Evolutionary conservation across 2,329 filamentous ascomycete species (phyloP), one percentile per base, ranked within the genome.

Genomic region (Fusarium nygamai): DNA sequence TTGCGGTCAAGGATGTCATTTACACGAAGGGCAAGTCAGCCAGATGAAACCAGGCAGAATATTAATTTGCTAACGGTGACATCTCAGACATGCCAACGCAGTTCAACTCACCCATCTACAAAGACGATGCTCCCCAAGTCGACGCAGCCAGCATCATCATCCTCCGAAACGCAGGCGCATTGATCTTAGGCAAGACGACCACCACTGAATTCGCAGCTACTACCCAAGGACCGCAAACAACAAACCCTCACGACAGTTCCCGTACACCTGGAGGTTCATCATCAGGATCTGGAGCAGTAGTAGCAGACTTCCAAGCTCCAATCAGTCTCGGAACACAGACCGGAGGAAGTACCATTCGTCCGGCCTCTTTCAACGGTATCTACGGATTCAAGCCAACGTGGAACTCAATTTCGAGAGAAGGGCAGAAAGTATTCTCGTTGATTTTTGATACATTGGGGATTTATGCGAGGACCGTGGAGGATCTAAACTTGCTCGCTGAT

Each of bases 231-330:
- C 83, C 86, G 0, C 82, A 83, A 43, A 90, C 89, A 0, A 77
- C 81, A 4, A 92, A 92, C 73, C 88, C 90, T 0, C 93, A 93
- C 66, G 91, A 93, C 75, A 79, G 83, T 4, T 86, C 84, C 0
- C 85, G 92, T 2, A 92, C 90, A 0, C 90, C 91, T 0, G 90
- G 91, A 3, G 90, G 91, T n/a, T 92, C 90, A 0, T 92, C 89
- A 0, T 89, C 88, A 0, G 91, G 91, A 0, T 92, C 90, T 1
- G 90, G 85, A 1, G 90, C 90, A 1, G 90, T 89, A 0, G 90
- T 92, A 3, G 90, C 83, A 8, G 91, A 92, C 67, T 86, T 88
- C 54, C 90, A 92, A 71, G 87, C 85, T 0, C 87, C 90, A 0
- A 76, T 92, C 14, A 86, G 81, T 0, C 81, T 92, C 0, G 91